phyloP scores from a whole-genome alignment of 352 stramenopile genomes.

The Blastocystis hominis region DNA sequence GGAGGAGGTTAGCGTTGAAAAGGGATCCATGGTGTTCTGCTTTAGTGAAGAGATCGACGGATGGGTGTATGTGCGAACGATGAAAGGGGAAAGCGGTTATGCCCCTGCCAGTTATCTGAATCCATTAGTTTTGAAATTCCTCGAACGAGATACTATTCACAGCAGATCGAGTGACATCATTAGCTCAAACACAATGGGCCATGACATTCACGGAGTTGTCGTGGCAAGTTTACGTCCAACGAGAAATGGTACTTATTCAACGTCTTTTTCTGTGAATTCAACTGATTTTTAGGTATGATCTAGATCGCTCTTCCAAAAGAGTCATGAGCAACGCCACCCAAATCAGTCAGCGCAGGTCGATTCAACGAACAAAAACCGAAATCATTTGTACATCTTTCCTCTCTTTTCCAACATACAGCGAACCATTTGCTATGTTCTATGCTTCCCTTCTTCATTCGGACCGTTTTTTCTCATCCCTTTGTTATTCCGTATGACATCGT shows the following conservation, averaged over 20 bases:
- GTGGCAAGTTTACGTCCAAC: too few species aligned
- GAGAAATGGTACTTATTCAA: too few species aligned
- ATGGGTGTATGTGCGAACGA: conserved; percentile 3
- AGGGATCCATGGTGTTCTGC: conserved; percentile 22
- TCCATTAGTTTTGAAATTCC: background rate
- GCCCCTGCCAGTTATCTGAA: background rate
- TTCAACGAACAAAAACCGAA: background rate
- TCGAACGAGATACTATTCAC: background rate
- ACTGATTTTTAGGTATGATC: background rate
- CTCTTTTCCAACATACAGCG: background rate
- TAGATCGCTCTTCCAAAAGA: background rate
- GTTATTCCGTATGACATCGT: conserved; percentile 39
- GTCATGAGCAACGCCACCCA: background rate
- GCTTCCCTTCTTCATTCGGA: conserved; percentile 32
- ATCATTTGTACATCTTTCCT: background rate
- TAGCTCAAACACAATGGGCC: too few species aligned
- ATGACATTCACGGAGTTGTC: too few species aligned
- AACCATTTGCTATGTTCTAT: background rate
- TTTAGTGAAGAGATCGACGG: background rate
- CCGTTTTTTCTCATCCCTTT: background rate
- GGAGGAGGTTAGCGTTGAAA: background rate
- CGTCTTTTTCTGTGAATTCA: background rate
- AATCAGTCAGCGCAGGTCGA: background rate
- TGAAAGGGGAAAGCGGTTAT: background rate
- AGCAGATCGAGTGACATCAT: background rate